Percentiles rank a stretch among this genome's conserved stretches.
phyloP scores from a whole-genome alignment of 2,329 filamentous ascomycete genomes.

The Dactylellina leptospora region DNA sequence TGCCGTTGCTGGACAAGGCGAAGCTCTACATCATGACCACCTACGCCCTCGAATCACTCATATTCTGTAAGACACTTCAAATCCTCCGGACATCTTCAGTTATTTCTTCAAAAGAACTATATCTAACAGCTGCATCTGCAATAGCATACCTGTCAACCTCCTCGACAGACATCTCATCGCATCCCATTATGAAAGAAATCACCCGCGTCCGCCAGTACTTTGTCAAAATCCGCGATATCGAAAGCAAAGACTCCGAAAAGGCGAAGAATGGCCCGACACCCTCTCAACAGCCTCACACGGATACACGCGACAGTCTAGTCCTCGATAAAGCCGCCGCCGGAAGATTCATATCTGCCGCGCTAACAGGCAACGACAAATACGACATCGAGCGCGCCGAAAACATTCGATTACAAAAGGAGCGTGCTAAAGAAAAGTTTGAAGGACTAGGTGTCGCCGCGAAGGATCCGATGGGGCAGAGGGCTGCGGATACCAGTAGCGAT shows the following conservation, averaged over 20 bases:
- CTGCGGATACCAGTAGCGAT: conserved; percentile 18
- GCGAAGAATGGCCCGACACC: conserved; percentile 69
- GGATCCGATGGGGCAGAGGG: conserved; percentile 41
- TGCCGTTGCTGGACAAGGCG: conserved; percentile 92
- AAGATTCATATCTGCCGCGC: conserved; percentile 76
- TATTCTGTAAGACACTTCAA: conserved; percentile 75
- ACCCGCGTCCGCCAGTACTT: conserved; percentile 90
- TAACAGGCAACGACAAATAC: conserved; percentile 68
- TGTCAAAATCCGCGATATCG: conserved; percentile 78
- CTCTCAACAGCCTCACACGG: conserved; percentile 59
- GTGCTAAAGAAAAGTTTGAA: conserved; percentile 64
- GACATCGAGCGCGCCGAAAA: conserved; percentile 65
- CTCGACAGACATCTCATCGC: conserved; percentile 80
- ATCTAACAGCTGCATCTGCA: conserved; percentile 21
- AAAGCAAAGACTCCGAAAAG: conserved; percentile 41
- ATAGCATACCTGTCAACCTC: conserved; percentile 79
- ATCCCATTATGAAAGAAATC: conserved; percentile 85
- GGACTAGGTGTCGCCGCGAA: conserved; percentile 59
- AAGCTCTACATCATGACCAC: conserved; percentile 89
- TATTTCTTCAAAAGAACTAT: not conserved
- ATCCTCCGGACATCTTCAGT: conserved; percentile 3
- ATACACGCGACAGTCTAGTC: conserved; percentile 40
- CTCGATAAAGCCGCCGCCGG: conserved; percentile 56
- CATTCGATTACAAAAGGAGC: conserved; percentile 65
- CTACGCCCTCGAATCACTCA: conserved; percentile 87